A percentile compares a stretch with the other conserved stretches of the same genome.
phyloP scores from a whole-genome alignment of 805 yeast species.

The Ogataea glucozyma region DNA sequence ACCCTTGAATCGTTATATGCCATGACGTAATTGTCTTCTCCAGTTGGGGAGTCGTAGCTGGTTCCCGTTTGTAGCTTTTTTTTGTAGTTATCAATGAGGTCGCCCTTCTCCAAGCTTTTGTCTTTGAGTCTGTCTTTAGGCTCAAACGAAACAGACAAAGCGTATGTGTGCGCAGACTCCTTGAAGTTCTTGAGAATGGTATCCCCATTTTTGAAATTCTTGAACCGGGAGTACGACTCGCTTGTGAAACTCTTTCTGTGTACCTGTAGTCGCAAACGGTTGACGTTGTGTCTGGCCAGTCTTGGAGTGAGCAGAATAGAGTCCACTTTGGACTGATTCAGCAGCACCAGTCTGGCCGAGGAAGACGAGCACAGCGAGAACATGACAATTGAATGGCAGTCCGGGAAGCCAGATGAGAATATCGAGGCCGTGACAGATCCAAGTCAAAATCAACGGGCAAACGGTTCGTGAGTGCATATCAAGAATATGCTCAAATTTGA shows the following conservation, averaged over 20 bases:
- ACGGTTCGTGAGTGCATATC: too few relatives aligned
- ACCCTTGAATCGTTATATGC: constrained; percentile 45
- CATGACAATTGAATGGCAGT: too few relatives aligned
- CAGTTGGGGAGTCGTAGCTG: constrained; percentile 55
- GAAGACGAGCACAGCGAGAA: constrained; percentile 1
- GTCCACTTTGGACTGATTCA: not conserved
- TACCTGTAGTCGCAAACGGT: not conserved
- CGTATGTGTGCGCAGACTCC: constrained; percentile 41
- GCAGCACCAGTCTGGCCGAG: not conserved
- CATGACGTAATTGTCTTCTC: constrained; percentile 74
- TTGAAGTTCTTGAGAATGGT: constrained; percentile 28
- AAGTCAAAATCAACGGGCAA: too few relatives aligned
- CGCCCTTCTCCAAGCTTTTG: constrained; percentile 35
- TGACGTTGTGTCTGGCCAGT: not conserved
- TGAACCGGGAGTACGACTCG: constrained; percentile 28
- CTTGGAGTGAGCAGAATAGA: not conserved
- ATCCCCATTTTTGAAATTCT: constrained; percentile 32
- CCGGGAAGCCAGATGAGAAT: too few relatives aligned
- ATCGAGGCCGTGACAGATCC: too few relatives aligned
- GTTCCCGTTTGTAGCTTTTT: constrained; percentile 24
- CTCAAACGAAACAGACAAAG: constrained; percentile 68
- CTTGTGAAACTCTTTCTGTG: constrained; percentile 22
- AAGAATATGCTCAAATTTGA: too few relatives aligned
- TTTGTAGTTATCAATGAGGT: constrained; percentile 30
- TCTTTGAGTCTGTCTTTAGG: constrained; percentile 64